Percentiles rank a stretch among this genome's conserved stretches.
Conservation (phyloP, 306 rosid genomes). For the Rubus parviflorus region DNA sequence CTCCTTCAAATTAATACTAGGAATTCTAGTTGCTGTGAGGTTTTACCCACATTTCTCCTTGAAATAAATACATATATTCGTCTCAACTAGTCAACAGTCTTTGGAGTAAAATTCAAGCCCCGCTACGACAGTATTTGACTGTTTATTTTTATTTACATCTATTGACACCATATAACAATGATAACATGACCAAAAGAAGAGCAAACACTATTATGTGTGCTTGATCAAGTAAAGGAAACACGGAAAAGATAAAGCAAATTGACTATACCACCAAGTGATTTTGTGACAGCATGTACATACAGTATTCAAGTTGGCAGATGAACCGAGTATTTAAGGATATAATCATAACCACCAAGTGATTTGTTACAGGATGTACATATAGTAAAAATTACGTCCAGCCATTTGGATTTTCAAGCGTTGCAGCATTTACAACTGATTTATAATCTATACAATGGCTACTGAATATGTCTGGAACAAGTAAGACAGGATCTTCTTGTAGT, state of each 20-base stretch:
- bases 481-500: conserved; percentile 61
- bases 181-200: background rate
- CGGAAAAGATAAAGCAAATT: background rate
- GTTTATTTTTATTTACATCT: background rate
- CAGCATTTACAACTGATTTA: background rate
- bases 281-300: background rate
- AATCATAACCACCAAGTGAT: background rate
- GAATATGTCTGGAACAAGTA: conserved; percentile 76
- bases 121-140: background rate
- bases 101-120: background rate
- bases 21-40: background rate
- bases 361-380: background rate
- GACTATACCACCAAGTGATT: background rate
- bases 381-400: background rate
- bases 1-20: background rate
- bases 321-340: background rate
- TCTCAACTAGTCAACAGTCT: background rate
- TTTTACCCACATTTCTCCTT: background rate
- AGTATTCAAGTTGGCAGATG: background rate
- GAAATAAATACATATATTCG: no score
- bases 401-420: background rate
- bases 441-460: conserved; percentile 28
- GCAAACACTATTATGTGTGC: background rate
- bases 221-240: background rate
- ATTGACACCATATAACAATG: background rate